Conservation (phyloP, 2,329 filamentous ascomycete genomes). For the Cordyceps farinosa region DNA sequence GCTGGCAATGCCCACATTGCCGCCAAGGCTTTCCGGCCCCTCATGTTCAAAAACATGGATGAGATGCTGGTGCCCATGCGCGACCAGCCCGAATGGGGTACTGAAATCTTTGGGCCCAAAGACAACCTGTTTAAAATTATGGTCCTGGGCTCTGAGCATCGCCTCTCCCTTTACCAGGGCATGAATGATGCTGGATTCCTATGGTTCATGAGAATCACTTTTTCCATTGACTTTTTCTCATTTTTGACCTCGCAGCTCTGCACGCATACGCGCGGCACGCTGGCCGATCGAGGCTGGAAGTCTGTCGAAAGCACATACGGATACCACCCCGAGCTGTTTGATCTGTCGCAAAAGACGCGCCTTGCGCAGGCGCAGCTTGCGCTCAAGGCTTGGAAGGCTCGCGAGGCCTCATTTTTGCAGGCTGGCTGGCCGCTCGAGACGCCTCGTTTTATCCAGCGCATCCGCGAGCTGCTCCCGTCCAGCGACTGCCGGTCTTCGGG, state of each 20-base stretch:
- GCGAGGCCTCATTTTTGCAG: constrained; percentile 41
- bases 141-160: constrained; percentile 46
- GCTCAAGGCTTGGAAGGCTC: constrained; percentile 51
- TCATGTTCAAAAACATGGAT: constrained; percentile 48
- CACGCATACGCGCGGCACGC: constrained; percentile 43
- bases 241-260: constrained; percentile 54
- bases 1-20: constrained; percentile 52
- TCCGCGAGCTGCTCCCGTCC: constrained; percentile 41
- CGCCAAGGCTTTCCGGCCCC: constrained; percentile 44
- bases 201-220: constrained; percentile 54
- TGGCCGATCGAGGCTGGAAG: constrained; percentile 54
- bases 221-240: constrained; percentile 54
- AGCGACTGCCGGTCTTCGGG: constrained; percentile 13
- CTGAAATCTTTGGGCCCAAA: constrained; percentile 45
- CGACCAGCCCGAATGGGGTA: constrained; percentile 47
- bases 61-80: constrained; percentile 46
- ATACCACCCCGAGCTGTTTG: constrained; percentile 49
- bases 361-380: constrained; percentile 44
- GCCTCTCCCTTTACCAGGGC: constrained; percentile 41
- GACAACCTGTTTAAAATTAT: constrained; percentile 56
- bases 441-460: constrained; percentile 44
- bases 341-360: constrained; percentile 44
- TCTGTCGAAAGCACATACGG: constrained; percentile 45
- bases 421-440: constrained; percentile 37
- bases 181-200: constrained; percentile 46